A percentile compares a stretch with the other conserved stretches of the same genome.
Evolutionary conservation across 164 flowering plant species (phyloP).

Genomic region (Kalanchoe fedtschenkoi): DNA sequence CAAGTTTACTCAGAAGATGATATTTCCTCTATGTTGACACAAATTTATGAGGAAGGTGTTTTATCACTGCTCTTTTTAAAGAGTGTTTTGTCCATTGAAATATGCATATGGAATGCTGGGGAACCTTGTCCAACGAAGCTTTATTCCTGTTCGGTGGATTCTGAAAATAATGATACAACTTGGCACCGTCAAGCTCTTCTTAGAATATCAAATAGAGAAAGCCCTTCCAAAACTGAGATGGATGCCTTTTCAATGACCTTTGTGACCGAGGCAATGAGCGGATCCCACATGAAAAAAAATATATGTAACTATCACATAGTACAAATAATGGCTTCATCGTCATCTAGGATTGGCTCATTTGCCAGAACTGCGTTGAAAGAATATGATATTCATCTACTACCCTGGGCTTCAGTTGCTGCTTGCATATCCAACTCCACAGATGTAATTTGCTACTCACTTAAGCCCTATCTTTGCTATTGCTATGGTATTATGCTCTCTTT

Average conservation of each 20-base stretch:
- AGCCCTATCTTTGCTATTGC: not conserved
- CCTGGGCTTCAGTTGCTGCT: conserved; percentile 96
- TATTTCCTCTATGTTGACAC: conserved; percentile 61
- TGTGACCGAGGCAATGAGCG: conserved; percentile 42
- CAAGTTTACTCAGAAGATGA: conserved; percentile 75
- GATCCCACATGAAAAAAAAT: conserved; percentile 25
- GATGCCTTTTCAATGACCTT: conserved; percentile 67
- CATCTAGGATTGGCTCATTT: conserved; percentile 75
- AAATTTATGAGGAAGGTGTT: conserved; percentile 78
- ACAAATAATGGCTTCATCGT: conserved; percentile 69
- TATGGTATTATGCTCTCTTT: not conserved
- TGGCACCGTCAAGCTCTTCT: conserved; percentile 70
- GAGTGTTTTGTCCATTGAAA: conserved; percentile 58
- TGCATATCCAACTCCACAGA: conserved; percentile 52
- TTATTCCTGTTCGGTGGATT: conserved; percentile 58
- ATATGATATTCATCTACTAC: conserved; percentile 78
- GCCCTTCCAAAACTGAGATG: conserved; percentile 20
- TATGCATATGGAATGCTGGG: conserved; percentile 66
- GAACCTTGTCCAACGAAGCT: conserved; percentile 51
- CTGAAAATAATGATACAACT: conserved; percentile 34
- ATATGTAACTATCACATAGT: conserved; percentile 57
- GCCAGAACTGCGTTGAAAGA: conserved; percentile 70
- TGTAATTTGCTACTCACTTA: conserved; percentile 27
- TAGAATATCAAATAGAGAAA: conserved; percentile 42
- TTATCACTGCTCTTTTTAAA: conserved; percentile 76